Base-by-base conservation (phyloP, 495 filamentous ascomycete genomes). In the Lasiosphaeris hirsuta region DNA sequence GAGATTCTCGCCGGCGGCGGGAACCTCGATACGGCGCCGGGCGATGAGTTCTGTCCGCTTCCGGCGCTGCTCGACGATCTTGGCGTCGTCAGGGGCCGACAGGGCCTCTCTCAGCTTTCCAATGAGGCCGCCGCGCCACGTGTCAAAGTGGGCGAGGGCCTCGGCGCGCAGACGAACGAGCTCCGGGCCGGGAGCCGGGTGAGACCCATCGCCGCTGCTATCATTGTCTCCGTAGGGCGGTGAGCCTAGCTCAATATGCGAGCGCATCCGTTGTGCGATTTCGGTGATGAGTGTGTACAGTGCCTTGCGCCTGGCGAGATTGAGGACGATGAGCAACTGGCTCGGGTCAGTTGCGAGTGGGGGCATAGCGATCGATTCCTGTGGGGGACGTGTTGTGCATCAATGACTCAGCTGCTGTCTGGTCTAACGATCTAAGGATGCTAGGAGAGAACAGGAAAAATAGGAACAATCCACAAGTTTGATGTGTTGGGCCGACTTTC, bases 321-420 rank as follows among this genome's bases (percentile, higher is more conserved):
- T 73, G n/a, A 79, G 62, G 8, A 73, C 69, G 7, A 76, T 59
- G n/a, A 75, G 72, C 23, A 79, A 47, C 35, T 74, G 74, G 46
- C 74, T 68, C 13, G 76, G 76, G 37, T 79, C 76, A 34, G 35
- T 71, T 33, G 68, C 73, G 19, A 75, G 69, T 38, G 75, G 76
- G 44, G 76, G 75, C 76, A 79, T 79, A 33, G 17, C 23, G 2
- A 30, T 30, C 23, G 23, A 5, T 30, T 30, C 23, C 23, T 23
- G 15, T 57, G 37, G 7, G 36, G 18, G 39, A 35, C 15, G 43
- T 45, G 18, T 18, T 23, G 10, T 52, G 33, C 11, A 11, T 40
- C 39, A 44, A 7, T 54, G 19, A 8, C 36, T 7, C 18, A 11
- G 14, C 1, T 17, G 14, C n/a, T n/a, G n/a, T n/a, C n/a, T n/a